Evolutionary conservation across 768 basidiomycete species (phyloP).

Genomic region (Tremella mesenterica): DNA sequence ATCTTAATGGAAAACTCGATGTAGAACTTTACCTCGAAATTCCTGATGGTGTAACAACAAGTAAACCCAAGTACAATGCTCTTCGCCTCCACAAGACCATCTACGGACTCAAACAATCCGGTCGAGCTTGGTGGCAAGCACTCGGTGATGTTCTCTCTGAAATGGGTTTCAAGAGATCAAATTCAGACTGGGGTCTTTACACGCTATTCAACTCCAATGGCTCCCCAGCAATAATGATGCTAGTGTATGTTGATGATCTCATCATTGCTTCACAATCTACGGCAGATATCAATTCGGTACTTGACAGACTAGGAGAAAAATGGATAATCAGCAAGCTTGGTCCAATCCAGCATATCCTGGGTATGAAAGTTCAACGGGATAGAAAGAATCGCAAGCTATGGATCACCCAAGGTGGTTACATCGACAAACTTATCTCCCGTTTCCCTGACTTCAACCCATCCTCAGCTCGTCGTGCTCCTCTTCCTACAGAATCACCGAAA

Average conservation of each 20-base stretch:
- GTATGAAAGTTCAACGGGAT: constrained; percentile 5
- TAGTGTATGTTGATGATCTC: constrained; percentile 6
- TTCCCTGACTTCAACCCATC: constrained; percentile 2
- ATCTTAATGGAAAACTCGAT: constrained; percentile 9
- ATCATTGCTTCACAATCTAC: neutral
- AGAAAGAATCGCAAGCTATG: neutral
- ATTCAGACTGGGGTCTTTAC: constrained; percentile 18
- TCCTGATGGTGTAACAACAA: constrained; percentile 3
- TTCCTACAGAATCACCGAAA: neutral
- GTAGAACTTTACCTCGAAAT: constrained; percentile 3
- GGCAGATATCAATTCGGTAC: neutral
- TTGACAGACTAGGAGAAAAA: neutral
- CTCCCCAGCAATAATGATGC: constrained; percentile 1
- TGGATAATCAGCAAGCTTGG: constrained; percentile 7
- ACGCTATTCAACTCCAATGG: neutral
- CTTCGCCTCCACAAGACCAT: constrained; percentile 2
- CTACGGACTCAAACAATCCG: constrained; percentile 16
- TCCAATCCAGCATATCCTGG: constrained; percentile 2
- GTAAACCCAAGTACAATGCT: neutral
- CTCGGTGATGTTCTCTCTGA: constrained; percentile 1
- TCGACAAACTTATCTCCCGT: constrained; percentile 10
- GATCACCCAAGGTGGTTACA: constrained; percentile 11
- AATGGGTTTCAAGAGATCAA: constrained; percentile 9
- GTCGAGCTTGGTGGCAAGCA: constrained; percentile 9
- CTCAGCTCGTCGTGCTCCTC: neutral